These are phyloP conservation scores for Isatis tinctoria DNA, from an alignment of 345 rosid genomes.

Conservation along the genomic window DNA sequence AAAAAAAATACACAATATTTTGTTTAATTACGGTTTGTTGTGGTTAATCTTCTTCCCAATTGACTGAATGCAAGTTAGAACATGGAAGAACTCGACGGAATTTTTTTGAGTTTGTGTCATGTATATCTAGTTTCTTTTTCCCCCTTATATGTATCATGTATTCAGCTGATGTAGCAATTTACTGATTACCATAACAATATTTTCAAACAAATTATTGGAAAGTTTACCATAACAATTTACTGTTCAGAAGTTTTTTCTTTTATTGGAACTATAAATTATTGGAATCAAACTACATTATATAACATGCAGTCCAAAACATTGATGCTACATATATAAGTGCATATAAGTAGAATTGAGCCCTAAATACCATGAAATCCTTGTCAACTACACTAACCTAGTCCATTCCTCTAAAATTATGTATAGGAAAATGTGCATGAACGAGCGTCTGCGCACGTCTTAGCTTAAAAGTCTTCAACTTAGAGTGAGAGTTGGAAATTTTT, in stretches of 20 bases:
- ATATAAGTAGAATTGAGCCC: background rate
- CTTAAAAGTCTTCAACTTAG: background rate
- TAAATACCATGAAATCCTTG: background rate
- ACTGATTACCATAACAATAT: background rate
- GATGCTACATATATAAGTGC: background rate
- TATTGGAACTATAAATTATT: background rate
- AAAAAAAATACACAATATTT: background rate
- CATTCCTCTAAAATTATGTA: background rate
- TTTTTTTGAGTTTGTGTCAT: background rate
- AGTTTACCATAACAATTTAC: too few species aligned
- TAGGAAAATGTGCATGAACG: background rate
- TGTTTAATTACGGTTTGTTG: background rate
- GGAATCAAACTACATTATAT: background rate
- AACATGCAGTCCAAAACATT: background rate
- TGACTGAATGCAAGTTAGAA: background rate
- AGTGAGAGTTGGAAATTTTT: background rate
- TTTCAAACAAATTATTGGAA: background rate
- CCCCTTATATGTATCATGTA: background rate
- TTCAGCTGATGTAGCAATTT: background rate
- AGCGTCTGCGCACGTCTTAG: background rate
- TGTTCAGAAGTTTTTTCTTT: background rate
- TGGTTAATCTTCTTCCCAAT: background rate
- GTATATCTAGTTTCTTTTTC: background rate
- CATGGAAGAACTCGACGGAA: background rate
- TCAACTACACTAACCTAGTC: conserved; percentile 4